Base-by-base conservation (phyloP, 495 filamentous ascomycete species). In the Penicillium cosmopolitanum region DNA sequence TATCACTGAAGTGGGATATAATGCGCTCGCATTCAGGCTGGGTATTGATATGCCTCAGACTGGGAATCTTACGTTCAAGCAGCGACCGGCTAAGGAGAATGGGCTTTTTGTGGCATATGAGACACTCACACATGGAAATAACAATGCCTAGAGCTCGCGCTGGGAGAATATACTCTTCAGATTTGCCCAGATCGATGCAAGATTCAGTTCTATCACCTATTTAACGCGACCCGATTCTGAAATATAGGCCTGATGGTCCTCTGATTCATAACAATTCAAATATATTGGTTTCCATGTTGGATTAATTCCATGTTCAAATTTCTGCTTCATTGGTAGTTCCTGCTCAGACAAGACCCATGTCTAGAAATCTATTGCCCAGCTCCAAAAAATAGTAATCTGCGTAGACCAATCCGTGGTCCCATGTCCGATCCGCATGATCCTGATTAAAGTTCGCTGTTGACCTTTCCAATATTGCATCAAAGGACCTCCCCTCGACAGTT, bases 341-440 rank as follows among this genome's bases (percentile, higher is more conserved):
- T 28, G 28, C 28, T 31, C 28, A 38, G 10, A 38, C 36, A 4
- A 38, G 15, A n/a, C 65, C 61, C 68, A 71, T 66, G 15, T 60
- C 25, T 21, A 66, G 50, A 18, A 71, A 18, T 21, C 64, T 63
- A 54, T 81, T 81, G 28, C 77, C 76, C 36, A 76, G 70, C 56
- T 78, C 74, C 12, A 81, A 52, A 43, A 80, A 68, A 59, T 77
- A 81, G 57, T 80, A 81, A 61, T 79, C 77, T 0, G 71, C 78
- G 69, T 81, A 81, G 13, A 80, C 78, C 8, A 81, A 56, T 38
- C 76, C 78, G 44, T 72, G 71, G 50, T 77, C 60, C 47, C 73
- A 70, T 34, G 75, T 67, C 2, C 56, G 53, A 43, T 70, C 65
- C 38, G 36, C 11, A n/a, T 38, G 36, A 38, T 38, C 15, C 2